Percentiles rank a stretch among this genome's conserved stretches.
phyloP scores from a whole-genome alignment of 805 yeast genomes.

The Kodamaea sagamina region DNA sequence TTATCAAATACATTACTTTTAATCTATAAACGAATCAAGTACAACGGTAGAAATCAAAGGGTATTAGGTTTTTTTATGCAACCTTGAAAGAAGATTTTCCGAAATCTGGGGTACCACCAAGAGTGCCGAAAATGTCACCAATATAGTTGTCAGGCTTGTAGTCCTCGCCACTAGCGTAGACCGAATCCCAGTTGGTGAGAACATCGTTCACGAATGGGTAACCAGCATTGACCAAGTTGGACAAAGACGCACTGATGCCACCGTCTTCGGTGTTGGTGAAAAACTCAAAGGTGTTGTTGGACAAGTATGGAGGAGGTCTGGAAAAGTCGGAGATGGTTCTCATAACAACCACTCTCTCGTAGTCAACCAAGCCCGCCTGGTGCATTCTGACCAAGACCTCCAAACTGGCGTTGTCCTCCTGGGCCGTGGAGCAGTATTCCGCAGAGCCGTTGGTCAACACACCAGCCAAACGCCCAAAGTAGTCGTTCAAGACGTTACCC shows the following conservation, averaged over 20 bases:
- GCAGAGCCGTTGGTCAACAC: constrained; percentile 61
- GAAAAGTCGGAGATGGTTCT: constrained; percentile 63
- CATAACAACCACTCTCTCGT: constrained; percentile 56
- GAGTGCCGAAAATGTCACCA: constrained; percentile 61
- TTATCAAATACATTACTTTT: background rate
- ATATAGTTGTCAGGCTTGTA: constrained; percentile 53
- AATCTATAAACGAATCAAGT: background rate
- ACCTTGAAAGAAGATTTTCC: constrained; percentile 31
- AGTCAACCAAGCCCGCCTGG: constrained; percentile 56
- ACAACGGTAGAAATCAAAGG: background rate
- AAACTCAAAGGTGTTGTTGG: constrained; percentile 49
- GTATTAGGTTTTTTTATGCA: constrained; percentile 19
- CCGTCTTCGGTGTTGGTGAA: constrained; percentile 53
- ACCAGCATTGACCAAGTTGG: constrained; percentile 56
- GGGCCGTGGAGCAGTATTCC: constrained; percentile 60
- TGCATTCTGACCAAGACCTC: constrained; percentile 60
- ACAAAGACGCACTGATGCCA: constrained; percentile 50
- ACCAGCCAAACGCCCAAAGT: constrained; percentile 49
- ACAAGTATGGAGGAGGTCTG: constrained; percentile 49
- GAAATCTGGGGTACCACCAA: constrained; percentile 47
- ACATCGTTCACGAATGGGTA: constrained; percentile 56
- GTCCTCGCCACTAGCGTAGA: constrained; percentile 33
- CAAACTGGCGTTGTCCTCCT: constrained; percentile 67
- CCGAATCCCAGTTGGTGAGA: constrained; percentile 47
- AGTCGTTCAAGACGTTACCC: constrained; percentile 52